Evolutionary conservation across 441 rosid species (phyloP).

Genomic region (Corymbia calophylla): DNA sequence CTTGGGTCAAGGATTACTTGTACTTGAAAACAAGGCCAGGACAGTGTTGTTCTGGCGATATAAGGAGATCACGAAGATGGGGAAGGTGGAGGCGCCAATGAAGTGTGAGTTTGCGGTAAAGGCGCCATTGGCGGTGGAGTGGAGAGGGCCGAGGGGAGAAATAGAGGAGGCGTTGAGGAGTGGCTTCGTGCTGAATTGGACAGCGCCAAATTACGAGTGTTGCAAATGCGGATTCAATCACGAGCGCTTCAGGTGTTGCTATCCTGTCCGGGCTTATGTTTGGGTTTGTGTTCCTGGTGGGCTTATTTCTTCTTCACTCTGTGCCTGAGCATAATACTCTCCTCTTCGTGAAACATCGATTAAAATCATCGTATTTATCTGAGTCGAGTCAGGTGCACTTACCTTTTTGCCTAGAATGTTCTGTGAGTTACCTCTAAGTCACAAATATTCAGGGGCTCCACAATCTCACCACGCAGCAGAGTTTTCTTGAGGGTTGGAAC

Average conservation of each 20-base stretch:
- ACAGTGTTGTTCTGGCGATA: slow-evolving; percentile 3
- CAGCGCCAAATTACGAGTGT: slow-evolving; percentile 32
- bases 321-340: neutral
- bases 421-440: neutral
- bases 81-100: neutral
- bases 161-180: neutral
- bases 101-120: slow-evolving; percentile 3
- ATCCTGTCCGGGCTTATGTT: slow-evolving; percentile 42
- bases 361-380: neutral
- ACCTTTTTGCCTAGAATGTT: neutral
- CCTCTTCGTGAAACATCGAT: neutral
- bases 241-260: slow-evolving; percentile 28
- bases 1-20: neutral
- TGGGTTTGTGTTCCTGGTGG: slow-evolving; percentile 13
- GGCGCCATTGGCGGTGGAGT: slow-evolving; percentile 15
- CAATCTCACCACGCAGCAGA: neutral
- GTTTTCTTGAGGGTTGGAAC: too few relatives aligned
- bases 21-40: neutral
- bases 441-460: neutral
- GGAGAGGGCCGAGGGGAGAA: neutral
- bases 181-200: slow-evolving; percentile 35
- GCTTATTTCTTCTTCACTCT: neutral
- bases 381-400: neutral
- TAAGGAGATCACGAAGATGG: neutral
- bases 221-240: slow-evolving; percentile 37